Percentiles rank a stretch among this genome's conserved stretches.
phyloP scores from a whole-genome alignment of 257 asterid genomes.

The Hygrophila difformis region DNA sequence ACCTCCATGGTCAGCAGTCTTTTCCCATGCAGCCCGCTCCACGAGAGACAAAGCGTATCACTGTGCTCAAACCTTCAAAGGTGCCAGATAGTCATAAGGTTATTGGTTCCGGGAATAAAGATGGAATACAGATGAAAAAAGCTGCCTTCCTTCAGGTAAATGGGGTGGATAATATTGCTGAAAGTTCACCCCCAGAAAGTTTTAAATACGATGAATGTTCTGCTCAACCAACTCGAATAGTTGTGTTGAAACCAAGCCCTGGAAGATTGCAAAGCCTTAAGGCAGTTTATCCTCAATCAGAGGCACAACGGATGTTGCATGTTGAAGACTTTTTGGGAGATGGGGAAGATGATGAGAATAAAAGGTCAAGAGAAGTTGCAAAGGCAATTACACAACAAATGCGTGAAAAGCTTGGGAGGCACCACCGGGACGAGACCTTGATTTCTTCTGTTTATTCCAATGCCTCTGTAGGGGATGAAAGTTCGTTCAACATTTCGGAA shows the following conservation, averaged over 20 bases:
- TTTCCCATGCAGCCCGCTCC: constrained; percentile 36
- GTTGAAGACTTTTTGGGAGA: constrained; percentile 30
- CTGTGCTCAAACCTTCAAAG: constrained; percentile 73
- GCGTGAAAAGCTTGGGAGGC: constrained; percentile 40
- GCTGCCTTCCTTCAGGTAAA: constrained; percentile 21
- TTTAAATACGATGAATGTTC: constrained; percentile 32
- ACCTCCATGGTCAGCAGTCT: constrained; percentile 26
- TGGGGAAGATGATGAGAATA: constrained; percentile 36
- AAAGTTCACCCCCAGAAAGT: constrained; percentile 26
- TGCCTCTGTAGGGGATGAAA: constrained; percentile 64
- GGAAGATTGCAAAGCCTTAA: constrained; percentile 28
- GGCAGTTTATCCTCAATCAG: constrained; percentile 26
- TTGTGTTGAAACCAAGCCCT: constrained; percentile 67
- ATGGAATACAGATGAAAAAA: constrained; percentile 25
- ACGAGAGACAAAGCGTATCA: constrained; percentile 57
- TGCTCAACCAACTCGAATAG: constrained; percentile 62
- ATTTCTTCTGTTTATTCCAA: constrained; percentile 51
- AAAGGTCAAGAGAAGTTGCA: constrained; percentile 56
- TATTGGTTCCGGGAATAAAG: constrained; percentile 26
- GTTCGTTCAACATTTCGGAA: constrained; percentile 65
- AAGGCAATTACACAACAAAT: constrained; percentile 42
- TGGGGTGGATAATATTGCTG: constrained; percentile 25
- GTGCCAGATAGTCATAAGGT: constrained; percentile 27
- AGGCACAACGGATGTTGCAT: constrained; percentile 26
- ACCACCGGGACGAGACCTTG: constrained; percentile 42